Conservation (phyloP, 148 eudicot genomes). For the Fallopia convolvulus region DNA sequence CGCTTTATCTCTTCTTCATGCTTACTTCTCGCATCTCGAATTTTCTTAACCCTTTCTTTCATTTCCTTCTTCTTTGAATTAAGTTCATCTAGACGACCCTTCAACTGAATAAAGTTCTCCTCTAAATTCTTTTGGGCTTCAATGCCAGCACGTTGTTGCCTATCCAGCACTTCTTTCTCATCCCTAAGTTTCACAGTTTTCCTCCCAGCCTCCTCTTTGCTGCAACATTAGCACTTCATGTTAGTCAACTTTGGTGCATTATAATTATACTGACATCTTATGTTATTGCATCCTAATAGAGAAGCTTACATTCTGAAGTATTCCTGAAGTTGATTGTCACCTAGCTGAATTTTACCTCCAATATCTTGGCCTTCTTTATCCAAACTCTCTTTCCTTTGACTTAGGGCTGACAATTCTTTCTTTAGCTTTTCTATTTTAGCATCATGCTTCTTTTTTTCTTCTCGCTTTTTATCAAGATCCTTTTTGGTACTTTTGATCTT, state of each 20-base stretch:
- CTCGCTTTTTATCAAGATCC: conserved; percentile 81
- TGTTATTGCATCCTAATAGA: not conserved
- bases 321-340: conserved; percentile 59
- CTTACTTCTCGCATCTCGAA: conserved; percentile 55
- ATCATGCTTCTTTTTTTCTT: conserved; percentile 66
- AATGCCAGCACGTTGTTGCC: conserved; percentile 79
- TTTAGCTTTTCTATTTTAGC: conserved; percentile 65
- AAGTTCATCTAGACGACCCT: conserved; percentile 70
- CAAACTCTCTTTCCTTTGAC: conserved; percentile 47
- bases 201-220: conserved; percentile 94
- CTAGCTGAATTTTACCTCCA: conserved; percentile 72
- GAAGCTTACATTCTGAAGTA: conserved; percentile 77
- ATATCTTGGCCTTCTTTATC: conserved; percentile 55
- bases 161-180: conserved; percentile 87
- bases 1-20: conserved; percentile 70
- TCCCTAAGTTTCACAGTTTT: conserved; percentile 77
- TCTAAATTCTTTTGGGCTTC: conserved; percentile 87
- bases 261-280: not conserved
- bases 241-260: not conserved
- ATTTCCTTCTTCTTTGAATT: conserved; percentile 78
- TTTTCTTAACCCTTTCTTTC: conserved; percentile 56
- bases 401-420: conserved; percentile 53
- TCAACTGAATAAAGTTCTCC: conserved; percentile 81
- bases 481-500: conserved; percentile 71
- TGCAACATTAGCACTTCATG: conserved; percentile 33